Conservation (phyloP, 2,329 filamentous ascomycete species). For the Aspergillus thermomutatus region DNA sequence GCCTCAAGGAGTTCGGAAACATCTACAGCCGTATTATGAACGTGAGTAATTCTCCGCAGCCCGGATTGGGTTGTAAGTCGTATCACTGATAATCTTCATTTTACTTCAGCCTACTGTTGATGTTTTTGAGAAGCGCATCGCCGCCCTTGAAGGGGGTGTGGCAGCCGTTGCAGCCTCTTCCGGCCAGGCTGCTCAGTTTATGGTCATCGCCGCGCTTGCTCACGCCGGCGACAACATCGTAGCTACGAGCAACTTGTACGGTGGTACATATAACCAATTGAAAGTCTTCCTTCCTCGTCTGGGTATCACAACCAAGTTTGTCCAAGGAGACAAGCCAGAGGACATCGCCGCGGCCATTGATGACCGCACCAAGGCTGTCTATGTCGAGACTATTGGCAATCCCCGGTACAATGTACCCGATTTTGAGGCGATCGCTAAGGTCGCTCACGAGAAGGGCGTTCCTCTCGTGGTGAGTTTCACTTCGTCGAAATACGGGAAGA, state of each 20-base stretch:
- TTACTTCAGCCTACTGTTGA: conserved; percentile 73
- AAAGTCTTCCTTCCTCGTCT: conserved; percentile 86
- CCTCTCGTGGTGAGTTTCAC: conserved; percentile 55
- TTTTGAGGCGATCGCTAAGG: conserved; percentile 78
- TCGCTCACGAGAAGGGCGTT: conserved; percentile 69
- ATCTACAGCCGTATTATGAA: conserved; percentile 98
- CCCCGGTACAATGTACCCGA: conserved; percentile 91
- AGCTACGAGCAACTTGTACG: conserved; percentile 85
- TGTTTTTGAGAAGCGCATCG: conserved; percentile 93
- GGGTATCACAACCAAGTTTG: conserved; percentile 84
- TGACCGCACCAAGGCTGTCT: conserved; percentile 89
- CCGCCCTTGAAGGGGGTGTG: conserved; percentile 89
- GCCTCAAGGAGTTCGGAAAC: conserved; percentile 95
- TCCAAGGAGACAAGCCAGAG: conserved; percentile 73
- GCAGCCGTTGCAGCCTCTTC: conserved; percentile 82
- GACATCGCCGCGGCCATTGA: conserved; percentile 82
- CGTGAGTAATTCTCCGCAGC: conserved; percentile 47
- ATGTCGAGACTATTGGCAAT: conserved; percentile 90
- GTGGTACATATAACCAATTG: conserved; percentile 95
- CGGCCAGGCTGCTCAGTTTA: conserved; percentile 89
- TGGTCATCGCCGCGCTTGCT: conserved; percentile 79
- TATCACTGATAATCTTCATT: not conserved
- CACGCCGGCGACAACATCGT: conserved; percentile 90
- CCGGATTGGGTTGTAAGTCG: not conserved
- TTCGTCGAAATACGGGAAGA: not conserved